Base-by-base conservation (phyloP, 768 basidiomycete genomes). In the Terana coerulea region DNA sequence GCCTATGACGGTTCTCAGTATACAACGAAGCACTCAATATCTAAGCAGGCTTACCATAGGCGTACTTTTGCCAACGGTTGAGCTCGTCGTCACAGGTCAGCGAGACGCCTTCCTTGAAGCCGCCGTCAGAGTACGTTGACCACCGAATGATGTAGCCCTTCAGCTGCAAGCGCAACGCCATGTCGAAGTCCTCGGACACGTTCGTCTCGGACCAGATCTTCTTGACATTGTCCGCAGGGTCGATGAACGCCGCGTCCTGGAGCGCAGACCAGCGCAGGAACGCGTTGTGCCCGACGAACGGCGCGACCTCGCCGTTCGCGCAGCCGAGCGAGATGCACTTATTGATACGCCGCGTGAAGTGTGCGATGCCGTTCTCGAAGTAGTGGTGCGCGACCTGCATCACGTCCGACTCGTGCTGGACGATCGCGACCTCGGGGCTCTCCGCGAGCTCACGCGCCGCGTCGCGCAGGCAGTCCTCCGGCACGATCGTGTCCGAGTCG, bases 21-120 rank as follows among this genome's bases (percentile, higher is more conserved):
- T 22, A 26, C 14, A 8, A 26, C 15, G 26, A 46, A 15, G 41
- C 40, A 45, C 31, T 36, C 35, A 8, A 33, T 50, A 40, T 8
- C 39, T 15, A 6, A 0, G 44, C 4, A 59, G 67, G 50, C 61
- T 46, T 61, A 79, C 84, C 88, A 67, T 88, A 89, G 0, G 86
- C 75, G 56, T 90, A 91, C 64, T 94, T 95, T 55, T 94, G 90
- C 93, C 93, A 95, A 2, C 93, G 69, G 60, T 94, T 94, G 7
- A 95, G 71, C 66, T 95, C 93, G 61, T 95, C 93, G 47, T 93
- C 91, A 47, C 83, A 84, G 0, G 93, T 93, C 15, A 95, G 73
- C 0, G 87, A 89, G 12, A 95, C 92, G 54, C 93, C 93, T 62
- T 95, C 93, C 70, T 92, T 88, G 74, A 94, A 95, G 2, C 81